Percentiles rank a stretch among this genome's conserved stretches.
Conservation (phyloP, 148 eudicot genomes). For the Heliosperma pusillum region DNA sequence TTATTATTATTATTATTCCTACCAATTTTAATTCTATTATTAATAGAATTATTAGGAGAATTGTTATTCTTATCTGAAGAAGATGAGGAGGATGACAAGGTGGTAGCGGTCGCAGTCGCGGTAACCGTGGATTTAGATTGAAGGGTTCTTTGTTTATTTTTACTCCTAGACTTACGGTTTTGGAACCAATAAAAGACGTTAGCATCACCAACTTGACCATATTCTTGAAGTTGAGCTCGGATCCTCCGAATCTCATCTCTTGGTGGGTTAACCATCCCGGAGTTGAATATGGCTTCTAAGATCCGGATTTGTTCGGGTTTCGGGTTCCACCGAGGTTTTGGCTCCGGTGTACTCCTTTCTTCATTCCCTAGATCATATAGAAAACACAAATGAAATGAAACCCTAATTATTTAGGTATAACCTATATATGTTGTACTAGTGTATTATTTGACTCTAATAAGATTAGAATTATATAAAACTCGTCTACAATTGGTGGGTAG, state of each 20-base stretch:
- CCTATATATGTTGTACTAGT: background rate
- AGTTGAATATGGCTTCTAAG: conserved; percentile 86
- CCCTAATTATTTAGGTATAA: conserved; percentile 12
- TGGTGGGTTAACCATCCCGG: conserved; percentile 96
- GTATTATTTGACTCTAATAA: too few species aligned
- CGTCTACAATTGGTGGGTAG: too few species aligned
- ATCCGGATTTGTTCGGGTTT: conserved; percentile 92
- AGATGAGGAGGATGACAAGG: conserved; percentile 46
- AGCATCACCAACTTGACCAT: conserved; percentile 94
- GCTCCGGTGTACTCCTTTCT: conserved; percentile 75
- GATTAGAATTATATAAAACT: too few species aligned
- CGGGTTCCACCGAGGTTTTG: conserved; percentile 97
- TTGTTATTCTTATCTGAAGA: conserved; percentile 70
- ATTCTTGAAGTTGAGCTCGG: conserved; percentile 73
- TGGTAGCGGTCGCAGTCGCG: conserved; percentile 3
- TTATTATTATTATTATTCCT: background rate
- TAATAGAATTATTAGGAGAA: conserved; percentile 33
- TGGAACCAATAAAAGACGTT: conserved; percentile 99
- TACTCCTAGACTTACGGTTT: conserved; percentile 83
- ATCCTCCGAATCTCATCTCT: conserved; percentile 85
- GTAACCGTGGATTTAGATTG: conserved; percentile 33
- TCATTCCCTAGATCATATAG: conserved; percentile 36
- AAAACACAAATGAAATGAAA: conserved; percentile 10
- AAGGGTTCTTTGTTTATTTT: conserved; percentile 68
- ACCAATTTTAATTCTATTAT: background rate